Base-by-base conservation (phyloP, 805 yeast genomes). In the Priceomyces medius region DNA sequence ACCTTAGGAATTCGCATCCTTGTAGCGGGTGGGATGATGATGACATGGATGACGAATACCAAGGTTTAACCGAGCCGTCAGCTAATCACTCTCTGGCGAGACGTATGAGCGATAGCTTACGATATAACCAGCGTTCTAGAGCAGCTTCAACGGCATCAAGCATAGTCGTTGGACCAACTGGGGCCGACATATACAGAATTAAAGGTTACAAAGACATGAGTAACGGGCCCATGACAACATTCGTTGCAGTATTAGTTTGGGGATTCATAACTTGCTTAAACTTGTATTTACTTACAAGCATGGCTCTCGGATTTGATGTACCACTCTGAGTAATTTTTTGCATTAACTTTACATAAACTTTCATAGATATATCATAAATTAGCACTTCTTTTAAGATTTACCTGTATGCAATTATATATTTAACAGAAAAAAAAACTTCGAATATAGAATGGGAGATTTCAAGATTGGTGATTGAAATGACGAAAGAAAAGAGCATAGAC, bases 241-340 rank as follows among this genome's bases (percentile, higher is more conserved):
- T 71, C 32, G 35, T 68, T 1, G 87, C 93, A 2, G 55, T 81
- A 9, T 43, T 74, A 19, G 76, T 85, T 10, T 88, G 95, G 88
- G 76, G 76, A 0, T 71, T 81, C 18, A 85, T 88, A 17, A 78
- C 89, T 6, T 68, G 79, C 19, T 73, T 88, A 54, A 88, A 88
- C 55, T 65, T 83, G 44, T 88, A 84, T 66, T 69, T 88, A 53
- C 77, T 88, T 12, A 68, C 63, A 20, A 58, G 61, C 37, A 45
- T 56, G 49, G 17, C 56, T 2, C 41, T 60, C 39, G 65, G 63
- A 4, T 59, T 56, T 34, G 65, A 59, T 41, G 60, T 57, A 10
- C 63, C 61, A 12, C 42, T 57, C 21, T 58, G 48, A 37, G 18
- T 18, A 19, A 20, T 32, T 18, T 3, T 19, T 32, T 32, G 35